Base-by-base conservation (phyloP, 192 early-diverging fungal genomes). In the Coemansia sp. region DNA sequence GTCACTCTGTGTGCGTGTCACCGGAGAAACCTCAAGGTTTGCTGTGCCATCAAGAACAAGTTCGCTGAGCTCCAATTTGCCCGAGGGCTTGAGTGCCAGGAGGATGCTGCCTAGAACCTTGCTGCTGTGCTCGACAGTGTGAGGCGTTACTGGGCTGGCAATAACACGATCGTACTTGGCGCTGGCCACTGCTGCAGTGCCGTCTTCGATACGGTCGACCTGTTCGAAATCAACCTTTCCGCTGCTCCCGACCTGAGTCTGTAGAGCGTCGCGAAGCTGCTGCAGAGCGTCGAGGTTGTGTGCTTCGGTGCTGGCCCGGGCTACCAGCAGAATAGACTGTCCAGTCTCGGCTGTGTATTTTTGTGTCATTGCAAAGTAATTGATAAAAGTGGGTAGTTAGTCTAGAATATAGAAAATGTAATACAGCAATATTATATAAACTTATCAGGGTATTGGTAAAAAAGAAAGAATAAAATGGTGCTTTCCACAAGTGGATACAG, bases 191-290 rank as follows among this genome's bases (percentile, higher is more conserved):
- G 72, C 37, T 35, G 80, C 88, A 67, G 70, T 32, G 19, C 60
- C 66, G 34, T 78, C 75, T 9, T 80, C 76, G 19, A 95, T 67
- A 51, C 91, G 74, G 57, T 95, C 91, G 9, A 91, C 63, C 52
- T 88, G 87, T 72, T 95, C 93, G 84, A 95, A 95, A 27, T 80
- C 75, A 9, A 92, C 84, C 14, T 53, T 70, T 5, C 84, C 89
- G 15, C 56, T 26, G 26, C 67, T 77, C 26, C 85, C 85, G 10
- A 80, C 72, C 29, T 77, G 74, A 14, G 67, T 58, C 9, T 65
- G 46, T 32, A 84, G 66, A 28, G 80, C 46, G 41, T 72, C 59
- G 14, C 77, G 62, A 29, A 70, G 57, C 74, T 59, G 46, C 59
- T 77, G 67, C 34, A 71, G 53, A 1, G 60, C 33, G 15, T 55